Conservation (phyloP, 495 filamentous ascomycete species). For the Trichoderma gamsii region DNA sequence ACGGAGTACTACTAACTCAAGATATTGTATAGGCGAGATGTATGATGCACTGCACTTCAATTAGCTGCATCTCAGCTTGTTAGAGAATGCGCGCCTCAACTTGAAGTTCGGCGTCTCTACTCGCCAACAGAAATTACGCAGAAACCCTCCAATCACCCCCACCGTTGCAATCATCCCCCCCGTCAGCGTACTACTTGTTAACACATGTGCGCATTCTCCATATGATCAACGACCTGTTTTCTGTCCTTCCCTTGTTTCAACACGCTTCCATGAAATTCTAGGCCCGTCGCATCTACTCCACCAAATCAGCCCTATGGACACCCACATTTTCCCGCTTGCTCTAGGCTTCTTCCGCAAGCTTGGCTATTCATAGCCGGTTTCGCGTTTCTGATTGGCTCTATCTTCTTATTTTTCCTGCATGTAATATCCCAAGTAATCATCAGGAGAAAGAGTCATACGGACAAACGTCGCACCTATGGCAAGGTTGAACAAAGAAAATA, state of each 20-base stretch:
- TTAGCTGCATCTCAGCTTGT: conserved; percentile 9
- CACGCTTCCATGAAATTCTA: not conserved
- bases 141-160: not conserved
- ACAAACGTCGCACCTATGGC: not conserved
- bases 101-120: not conserved
- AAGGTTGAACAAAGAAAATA: too few relatives aligned
- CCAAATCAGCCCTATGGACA: not conserved
- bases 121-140: not conserved
- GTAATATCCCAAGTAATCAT: not conserved
- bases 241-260: not conserved
- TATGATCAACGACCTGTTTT: not conserved
- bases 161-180: not conserved
- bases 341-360: not conserved
- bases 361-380: not conserved
- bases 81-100: not conserved
- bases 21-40: not conserved
- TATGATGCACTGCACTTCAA: not conserved
- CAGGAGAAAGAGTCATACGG: not conserved
- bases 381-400: not conserved
- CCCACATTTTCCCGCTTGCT: not conserved
- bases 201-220: not conserved
- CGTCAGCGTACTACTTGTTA: not conserved
- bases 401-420: not conserved
- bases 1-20: not conserved
- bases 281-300: not conserved